Conservation (phyloP, 2,329 filamentous ascomycete genomes). For the Trichophyton schoenleinii region DNA sequence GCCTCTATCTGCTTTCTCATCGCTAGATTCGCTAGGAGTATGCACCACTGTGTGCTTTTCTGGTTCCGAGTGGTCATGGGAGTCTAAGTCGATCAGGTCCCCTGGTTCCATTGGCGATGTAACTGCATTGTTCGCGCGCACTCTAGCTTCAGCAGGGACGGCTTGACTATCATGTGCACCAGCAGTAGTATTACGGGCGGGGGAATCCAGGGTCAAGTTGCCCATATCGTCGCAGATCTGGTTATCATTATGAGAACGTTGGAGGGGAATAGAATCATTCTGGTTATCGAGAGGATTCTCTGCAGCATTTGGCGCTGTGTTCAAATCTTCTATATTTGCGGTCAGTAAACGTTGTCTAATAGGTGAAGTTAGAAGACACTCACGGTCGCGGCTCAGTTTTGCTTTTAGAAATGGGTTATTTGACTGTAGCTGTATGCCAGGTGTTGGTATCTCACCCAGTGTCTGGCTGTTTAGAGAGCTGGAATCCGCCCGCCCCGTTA, state of each 20-base stretch:
- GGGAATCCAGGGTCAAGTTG: background rate
- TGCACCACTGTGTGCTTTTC: background rate
- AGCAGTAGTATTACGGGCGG: background rate
- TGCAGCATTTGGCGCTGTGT: background rate
- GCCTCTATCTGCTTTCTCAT: background rate
- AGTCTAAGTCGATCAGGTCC: background rate
- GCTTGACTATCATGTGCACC: background rate
- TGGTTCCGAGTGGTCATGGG: background rate
- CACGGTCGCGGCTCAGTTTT: slow-evolving; percentile 10
- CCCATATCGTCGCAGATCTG: background rate
- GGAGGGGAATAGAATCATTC: background rate
- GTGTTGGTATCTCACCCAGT: background rate
- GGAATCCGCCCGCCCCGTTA: background rate
- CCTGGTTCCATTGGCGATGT: background rate
- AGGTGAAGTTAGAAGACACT: background rate
- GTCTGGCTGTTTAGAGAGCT: background rate
- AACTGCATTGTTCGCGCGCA: background rate
- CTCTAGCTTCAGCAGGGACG: background rate
- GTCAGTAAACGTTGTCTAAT: background rate
- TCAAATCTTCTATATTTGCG: background rate
- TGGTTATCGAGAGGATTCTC: background rate
- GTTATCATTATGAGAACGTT: background rate
- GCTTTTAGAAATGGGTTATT: slow-evolving; percentile 31
- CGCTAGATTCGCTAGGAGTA: background rate
- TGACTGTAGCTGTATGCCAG: slow-evolving; percentile 19